phyloP scores from a whole-genome alignment of 2,329 filamentous ascomycete species.

The Parascedosporium putredinis region DNA sequence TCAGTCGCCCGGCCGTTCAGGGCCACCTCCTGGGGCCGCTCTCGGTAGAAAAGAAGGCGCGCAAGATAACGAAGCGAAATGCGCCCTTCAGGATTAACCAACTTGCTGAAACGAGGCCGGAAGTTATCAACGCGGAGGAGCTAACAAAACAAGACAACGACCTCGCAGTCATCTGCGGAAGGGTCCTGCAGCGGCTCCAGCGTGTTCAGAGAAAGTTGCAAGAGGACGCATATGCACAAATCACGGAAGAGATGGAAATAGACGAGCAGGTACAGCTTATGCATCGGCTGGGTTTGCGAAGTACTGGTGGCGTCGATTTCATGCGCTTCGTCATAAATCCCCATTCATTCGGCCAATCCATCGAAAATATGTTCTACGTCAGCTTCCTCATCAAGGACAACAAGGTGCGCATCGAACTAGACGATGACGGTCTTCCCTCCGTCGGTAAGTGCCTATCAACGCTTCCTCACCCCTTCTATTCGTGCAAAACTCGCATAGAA shows the following conservation, averaged over 20 bases:
- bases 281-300: conserved; percentile 53
- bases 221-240: conserved; percentile 29
- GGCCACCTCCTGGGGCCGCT: conserved; percentile 83
- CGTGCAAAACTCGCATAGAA: too few species aligned
- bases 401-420: conserved; percentile 60
- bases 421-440: conserved; percentile 65
- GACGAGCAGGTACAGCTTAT: conserved; percentile 43
- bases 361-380: conserved; percentile 95
- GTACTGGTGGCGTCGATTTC: conserved; percentile 62
- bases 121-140: conserved; percentile 66
- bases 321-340: conserved; percentile 89
- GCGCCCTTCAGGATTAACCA: conserved; percentile 60
- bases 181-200: conserved; percentile 56
- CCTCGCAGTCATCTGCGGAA: conserved; percentile 65
- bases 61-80: conserved; percentile 59
- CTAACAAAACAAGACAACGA: conserved; percentile 70
- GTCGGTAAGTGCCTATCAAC: conserved; percentile 54
- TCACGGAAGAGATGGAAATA: conserved; percentile 36
- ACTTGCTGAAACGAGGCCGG: conserved; percentile 61
- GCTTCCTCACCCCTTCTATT: not conserved
- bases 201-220: conserved; percentile 36
- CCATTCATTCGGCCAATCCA: conserved; percentile 79
- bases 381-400: conserved; percentile 90
- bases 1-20: conserved; percentile 63
- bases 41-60: conserved; percentile 74